Evolutionary conservation across 1,284 basidiomycete genomes (phyloP), one percentile per base, ranked within the genome.

Genomic region (Fomitopsis palustris): DNA sequence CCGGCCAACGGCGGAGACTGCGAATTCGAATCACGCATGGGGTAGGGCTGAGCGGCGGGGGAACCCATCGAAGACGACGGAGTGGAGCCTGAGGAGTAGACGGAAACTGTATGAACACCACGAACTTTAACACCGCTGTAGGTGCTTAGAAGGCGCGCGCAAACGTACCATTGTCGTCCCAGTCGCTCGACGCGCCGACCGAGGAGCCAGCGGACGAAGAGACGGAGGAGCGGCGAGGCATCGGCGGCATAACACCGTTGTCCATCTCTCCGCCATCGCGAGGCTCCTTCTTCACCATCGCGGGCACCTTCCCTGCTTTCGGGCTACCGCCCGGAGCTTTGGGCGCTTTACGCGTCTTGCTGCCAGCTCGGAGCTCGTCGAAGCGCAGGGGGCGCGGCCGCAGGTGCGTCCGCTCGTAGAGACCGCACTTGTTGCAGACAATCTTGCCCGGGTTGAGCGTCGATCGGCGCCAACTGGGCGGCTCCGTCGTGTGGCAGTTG

Each of bases 401-500:
- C 61, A 92, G 72, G 65, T 93, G 90, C 14, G 91, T 93, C 68
- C 90, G 88, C 74, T 93, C 90, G 71, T 93, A 93, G 41, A 93
- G 79, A 19, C 90, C 90, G 65, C 90, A 93, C 78, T 93, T 93
- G 82, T 93, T 93, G 81, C 90, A 93, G 56, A 93, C 91, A 69
- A 93, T 93, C 75, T 93, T 93, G 64, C 90, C 91, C 2, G 89
- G 90, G 74, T 91, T 92, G 69, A 93, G 85, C 7, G 91, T 93
- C 33, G 85, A 88, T 39, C 91, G 84, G 53, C 91, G 86, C 90
- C 90, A 93, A 29, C 85, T 87, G 2, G 91, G 90, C 0, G 91
- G 91, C 72, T 93, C 91, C 1, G 91, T 93, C 21, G 90, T 92
- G 71, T 91, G 90, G 75, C 91, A 93, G 76, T 93, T 93, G 81